A percentile compares a stretch with the other conserved stretches of the same genome.
These are phyloP conservation scores for Pestalotiopsis fici DNA, from an alignment of 2,329 filamentous ascomycete genomes.

Conservation along the genomic window DNA sequence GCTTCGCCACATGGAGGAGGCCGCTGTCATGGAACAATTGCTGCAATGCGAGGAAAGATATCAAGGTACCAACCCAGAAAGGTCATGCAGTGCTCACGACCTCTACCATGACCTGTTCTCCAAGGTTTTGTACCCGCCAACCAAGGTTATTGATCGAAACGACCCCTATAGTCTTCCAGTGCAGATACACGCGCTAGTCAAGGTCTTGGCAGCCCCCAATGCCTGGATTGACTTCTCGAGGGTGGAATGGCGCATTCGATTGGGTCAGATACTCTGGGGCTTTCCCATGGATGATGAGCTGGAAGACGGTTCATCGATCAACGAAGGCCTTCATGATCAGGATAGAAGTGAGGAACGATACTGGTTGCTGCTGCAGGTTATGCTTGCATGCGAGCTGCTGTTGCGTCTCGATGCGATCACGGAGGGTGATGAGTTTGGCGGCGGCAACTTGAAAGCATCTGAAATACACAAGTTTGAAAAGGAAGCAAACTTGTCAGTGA, in stretches of 20 bases:
- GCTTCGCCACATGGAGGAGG: slow-evolving; percentile 58
- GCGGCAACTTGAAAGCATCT: slow-evolving; percentile 51
- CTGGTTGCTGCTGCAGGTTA: slow-evolving; percentile 67
- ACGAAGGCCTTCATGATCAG: slow-evolving; percentile 46
- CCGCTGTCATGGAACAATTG: slow-evolving; percentile 59
- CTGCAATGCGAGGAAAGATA: slow-evolving; percentile 58
- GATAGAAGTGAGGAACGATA: slow-evolving; percentile 64
- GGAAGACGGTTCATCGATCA: slow-evolving; percentile 53
- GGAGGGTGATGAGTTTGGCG: slow-evolving; percentile 57
- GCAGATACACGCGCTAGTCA: slow-evolving; percentile 69
- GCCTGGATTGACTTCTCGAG: slow-evolving; percentile 76
- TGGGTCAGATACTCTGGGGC: slow-evolving; percentile 74
- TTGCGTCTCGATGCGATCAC: slow-evolving; percentile 65
- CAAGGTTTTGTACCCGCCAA: slow-evolving; percentile 59
- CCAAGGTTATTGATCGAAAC: slow-evolving; percentile 54
- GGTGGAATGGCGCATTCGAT: slow-evolving; percentile 73
- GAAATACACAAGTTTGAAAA: slow-evolving; percentile 64
- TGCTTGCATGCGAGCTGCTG: slow-evolving; percentile 66
- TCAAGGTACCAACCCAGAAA: slow-evolving; percentile 50
- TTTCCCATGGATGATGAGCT: slow-evolving; percentile 50
- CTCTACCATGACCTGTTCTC: slow-evolving; percentile 65
- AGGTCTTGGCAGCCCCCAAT: slow-evolving; percentile 63
- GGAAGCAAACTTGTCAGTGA: slow-evolving; percentile 61
- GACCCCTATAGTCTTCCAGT: slow-evolving; percentile 66
- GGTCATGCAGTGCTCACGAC: slow-evolving; percentile 52